Evolutionary conservation across 345 rosid genomes (phyloP).

Genomic region (Eucalyptus polyanthemos): DNA sequence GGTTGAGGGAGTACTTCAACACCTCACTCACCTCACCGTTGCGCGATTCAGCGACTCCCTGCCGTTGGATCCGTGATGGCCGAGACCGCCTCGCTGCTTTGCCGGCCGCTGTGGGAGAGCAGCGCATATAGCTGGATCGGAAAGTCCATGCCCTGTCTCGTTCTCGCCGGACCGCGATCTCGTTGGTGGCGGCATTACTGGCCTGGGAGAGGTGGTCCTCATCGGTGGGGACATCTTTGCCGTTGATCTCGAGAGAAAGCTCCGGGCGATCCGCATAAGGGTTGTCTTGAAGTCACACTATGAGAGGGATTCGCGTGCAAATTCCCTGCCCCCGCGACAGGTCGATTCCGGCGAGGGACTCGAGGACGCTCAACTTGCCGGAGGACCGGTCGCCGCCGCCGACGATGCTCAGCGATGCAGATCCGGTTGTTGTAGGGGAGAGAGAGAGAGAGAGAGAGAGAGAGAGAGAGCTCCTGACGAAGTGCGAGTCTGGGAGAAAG

Average conservation of each 20-base stretch:
- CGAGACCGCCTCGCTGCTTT: constrained; percentile 4
- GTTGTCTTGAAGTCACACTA: too few relatives aligned
- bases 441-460: neutral
- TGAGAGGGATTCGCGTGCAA: too few relatives aligned
- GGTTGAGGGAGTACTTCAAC: too few relatives aligned
- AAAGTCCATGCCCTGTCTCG: constrained; percentile 71
- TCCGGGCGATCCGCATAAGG: too few relatives aligned
- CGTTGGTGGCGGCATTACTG: too few relatives aligned
- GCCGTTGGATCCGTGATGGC: neutral
- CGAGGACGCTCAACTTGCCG: neutral
- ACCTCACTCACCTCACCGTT: neutral
- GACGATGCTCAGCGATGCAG: neutral
- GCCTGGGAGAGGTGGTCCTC: too few relatives aligned
- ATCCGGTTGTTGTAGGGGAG: rapidly evolving
- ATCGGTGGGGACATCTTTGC: too few relatives aligned
- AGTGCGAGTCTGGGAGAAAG: neutral
- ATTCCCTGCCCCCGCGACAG: neutral
- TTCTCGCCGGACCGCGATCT: constrained; percentile 19
- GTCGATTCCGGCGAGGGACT: neutral
- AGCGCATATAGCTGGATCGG: constrained; percentile 48
- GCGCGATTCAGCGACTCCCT: constrained; percentile 35
- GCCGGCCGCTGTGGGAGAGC: constrained; percentile 81
- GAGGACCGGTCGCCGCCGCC: neutral
- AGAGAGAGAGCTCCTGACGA: neutral
- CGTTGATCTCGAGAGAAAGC: neutral